Evolutionary conservation across 2,329 filamentous ascomycete genomes (phyloP).

Genomic region (Cladosporium sp.): DNA sequence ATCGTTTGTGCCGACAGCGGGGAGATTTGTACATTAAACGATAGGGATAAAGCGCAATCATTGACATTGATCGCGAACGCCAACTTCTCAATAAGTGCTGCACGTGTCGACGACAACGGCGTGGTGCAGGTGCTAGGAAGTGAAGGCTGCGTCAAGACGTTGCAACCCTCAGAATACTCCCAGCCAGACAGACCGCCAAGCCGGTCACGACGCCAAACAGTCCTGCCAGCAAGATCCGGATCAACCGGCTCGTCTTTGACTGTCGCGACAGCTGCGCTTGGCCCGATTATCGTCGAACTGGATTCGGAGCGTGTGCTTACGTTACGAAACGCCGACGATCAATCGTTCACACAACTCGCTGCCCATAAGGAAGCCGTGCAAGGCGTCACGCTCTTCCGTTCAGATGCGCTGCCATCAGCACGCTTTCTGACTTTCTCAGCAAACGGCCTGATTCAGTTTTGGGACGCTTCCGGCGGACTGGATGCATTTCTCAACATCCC

Average conservation of each 20-base stretch:
- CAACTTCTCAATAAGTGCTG: conserved; percentile 62
- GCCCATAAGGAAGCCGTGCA: conserved; percentile 56
- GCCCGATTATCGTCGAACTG: conserved; percentile 27
- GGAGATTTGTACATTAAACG: conserved; percentile 82
- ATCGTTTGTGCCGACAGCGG: conserved; percentile 83
- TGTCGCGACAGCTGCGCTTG: conserved; percentile 33
- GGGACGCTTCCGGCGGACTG: conserved; percentile 67
- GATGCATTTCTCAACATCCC: conserved; percentile 59
- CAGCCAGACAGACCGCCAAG: conserved; percentile 12
- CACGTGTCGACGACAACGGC: conserved; percentile 53
- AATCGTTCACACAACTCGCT: conserved; percentile 35
- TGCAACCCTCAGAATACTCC: conserved; percentile 34
- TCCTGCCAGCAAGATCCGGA: conserved; percentile 14
- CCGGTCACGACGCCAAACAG: conserved; percentile 16
- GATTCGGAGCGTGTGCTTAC: conserved; percentile 18
- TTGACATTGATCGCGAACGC: conserved; percentile 60
- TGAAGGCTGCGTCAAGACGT: conserved; percentile 49
- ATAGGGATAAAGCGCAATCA: conserved; percentile 64
- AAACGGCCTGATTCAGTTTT: conserved; percentile 73
- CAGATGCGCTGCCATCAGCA: conserved; percentile 54
- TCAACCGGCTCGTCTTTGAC: conserved; percentile 19
- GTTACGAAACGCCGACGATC: conserved; percentile 12
- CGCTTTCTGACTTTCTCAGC: conserved; percentile 87
- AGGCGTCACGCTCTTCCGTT: conserved; percentile 63
- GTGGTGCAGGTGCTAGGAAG: conserved; percentile 64